Evolutionary conservation across 2,329 filamentous ascomycete genomes (phyloP), one percentile per base, ranked within the genome.

Genomic region (Colletotrichum lupini): DNA sequence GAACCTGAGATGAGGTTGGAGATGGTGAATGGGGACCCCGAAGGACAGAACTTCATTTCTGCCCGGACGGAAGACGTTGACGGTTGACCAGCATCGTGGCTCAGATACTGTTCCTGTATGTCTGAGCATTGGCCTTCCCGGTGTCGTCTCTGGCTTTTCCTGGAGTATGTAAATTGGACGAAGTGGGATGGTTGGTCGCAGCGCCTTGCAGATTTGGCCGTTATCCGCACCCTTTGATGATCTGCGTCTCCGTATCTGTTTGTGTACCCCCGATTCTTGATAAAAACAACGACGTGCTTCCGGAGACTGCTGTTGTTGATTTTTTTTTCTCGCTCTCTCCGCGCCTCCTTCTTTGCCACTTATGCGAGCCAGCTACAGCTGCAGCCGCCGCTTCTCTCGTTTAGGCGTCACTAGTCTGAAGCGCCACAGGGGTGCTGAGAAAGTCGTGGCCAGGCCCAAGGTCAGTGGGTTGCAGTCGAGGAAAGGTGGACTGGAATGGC

Each of bases 341-440:
- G 37, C 37, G 37, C 37, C 37, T 58, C 35, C 55, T 73, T 49
- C 24, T 8, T 57, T 46, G 62, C 35, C 57, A 35, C 58, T 42
- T 30, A 46, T 59, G 57, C 37, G 56, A 71, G 56, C 52, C 49
- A 62, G 49, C 68, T 42, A 28, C 62, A 55, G 63, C 22, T 53
- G 32, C 56, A 24, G 59, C 59, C 37, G 68, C 68, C 49, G 64
- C 64, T 58, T 69, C 37, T 30, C 52, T 72, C 58, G 35, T 62
- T 68, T 68, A 42, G 65, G 65, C 65, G 65, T 72, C 66, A 67
- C 66, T 73, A 73, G 70, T 60, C 32, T 56, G 60, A 55, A 58
- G 67, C 70, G 70, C 70, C 70, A 69, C 70, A 73, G 70, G 70
- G 70, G 65, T 69, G 53, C 53, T 58, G 53, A 58, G 70, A 69